Evolutionary conservation across 345 rosid genomes (phyloP), one percentile per base, ranked within the genome.

Genomic region (Orychophragmus violaceus): DNA sequence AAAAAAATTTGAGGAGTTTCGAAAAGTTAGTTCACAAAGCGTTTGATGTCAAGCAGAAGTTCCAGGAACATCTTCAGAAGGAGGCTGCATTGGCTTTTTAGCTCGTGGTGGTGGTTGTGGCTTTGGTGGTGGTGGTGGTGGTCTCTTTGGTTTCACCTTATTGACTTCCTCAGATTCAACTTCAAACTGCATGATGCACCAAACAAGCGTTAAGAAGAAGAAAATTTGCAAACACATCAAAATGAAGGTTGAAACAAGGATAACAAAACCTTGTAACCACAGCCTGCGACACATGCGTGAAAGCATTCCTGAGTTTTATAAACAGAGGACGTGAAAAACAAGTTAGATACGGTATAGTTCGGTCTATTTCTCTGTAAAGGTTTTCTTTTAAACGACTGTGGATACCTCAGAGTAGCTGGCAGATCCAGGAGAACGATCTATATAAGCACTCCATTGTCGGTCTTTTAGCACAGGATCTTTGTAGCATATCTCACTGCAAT

Each of bases 401-500:
- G 48, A 71, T 76, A 91, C 96, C 88, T 84, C 87, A 13, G 97
- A 91, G 77, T 84, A 85, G 66, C 62, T 66, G 42, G 86, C 89
- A 79, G 88, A 81, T 58, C 97, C 97, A 63, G 97, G 94, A 70
- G 96, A 87, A 62, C 96, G 88, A 67, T 94, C 99, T 21, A 94
- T 90, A 50, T 81, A 88, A 36, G 96, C 89, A 69, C 90, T 94
- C 99, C 99, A 94, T 69, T 84, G 80, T 54, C 8, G 81, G 76
- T 94, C 95, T 82, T 94, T 94, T 48, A 94, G 68, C 32, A 94
- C 99, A 61, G 99, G 99, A 63, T 90, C 97, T 85, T 94, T 94
- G 32, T 88, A 94, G 82, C 99, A 90, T 62, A 84, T 87, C 79
- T 90, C 95, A 14, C 87, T 64, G 63, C 99, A 94, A 63, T 82